Base-by-base conservation (phyloP, 148 eudicot genomes). In the Fallopia convolvulus region DNA sequence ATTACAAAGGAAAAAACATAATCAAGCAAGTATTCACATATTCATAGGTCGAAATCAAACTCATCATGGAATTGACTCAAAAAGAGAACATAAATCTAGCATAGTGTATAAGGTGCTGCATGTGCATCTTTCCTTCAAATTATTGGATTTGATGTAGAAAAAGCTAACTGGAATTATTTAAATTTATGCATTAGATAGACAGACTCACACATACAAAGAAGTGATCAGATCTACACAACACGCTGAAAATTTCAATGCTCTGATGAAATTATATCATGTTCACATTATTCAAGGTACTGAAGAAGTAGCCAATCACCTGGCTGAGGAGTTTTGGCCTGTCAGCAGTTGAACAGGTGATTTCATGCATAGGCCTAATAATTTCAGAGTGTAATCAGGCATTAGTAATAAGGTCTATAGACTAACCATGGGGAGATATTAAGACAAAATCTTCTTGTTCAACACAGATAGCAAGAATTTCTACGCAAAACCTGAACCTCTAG, bases 291-390 rank as follows among this genome's bases (percentile, higher is more conserved):
- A 17, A 68, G 15, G 44, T 33, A 33, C 72, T 5, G 6, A 49
- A 33, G 42, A 74, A 47, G 20, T 74, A 7, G 60, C 39, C 65
- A 78, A 76, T 80, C 84, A 93, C 98, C 98, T 84, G 87, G 61
- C 86, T 87, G 48, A 93, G 91, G 71, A 93, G 90, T 82, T 90
- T 93, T 30, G 94, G 92, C 84, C 88, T 93, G 84, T 93, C 98
- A 82, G 79, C 77, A 8, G 97, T 90, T 32, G 98, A 93, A 74
- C 92, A 87, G 23, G 94, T 91, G 74, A 93, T 89, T 83, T 93
- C 98, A 78, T 87, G 90, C 84, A 83, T 74, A 70, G 83, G 84
- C 88, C 98, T 93, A 81, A 86, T 52, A 44, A 85, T 70, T 83
- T 75, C 73, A 72, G 63, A 18, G 42, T 21, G 42, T 42, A 11